Percentiles rank a stretch among this genome's conserved stretches.
Evolutionary conservation across 2,329 filamentous ascomycete genomes (phyloP).

Genomic region (Mariannaea sp.): DNA sequence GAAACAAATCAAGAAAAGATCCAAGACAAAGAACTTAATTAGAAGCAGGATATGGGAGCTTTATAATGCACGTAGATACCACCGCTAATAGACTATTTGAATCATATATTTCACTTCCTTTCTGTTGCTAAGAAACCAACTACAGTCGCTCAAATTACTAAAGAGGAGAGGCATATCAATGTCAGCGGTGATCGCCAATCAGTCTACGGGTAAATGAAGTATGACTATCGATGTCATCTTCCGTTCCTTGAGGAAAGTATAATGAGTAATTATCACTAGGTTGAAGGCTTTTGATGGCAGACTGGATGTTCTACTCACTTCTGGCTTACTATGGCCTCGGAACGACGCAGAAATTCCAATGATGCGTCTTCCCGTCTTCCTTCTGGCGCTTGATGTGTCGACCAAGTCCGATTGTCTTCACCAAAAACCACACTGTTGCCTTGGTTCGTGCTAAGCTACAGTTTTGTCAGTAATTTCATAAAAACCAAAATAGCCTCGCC

Average conservation of each 20-base stretch:
- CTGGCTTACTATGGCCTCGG: not conserved
- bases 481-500: not conserved
- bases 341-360: conserved; percentile 4
- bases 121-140: no score
- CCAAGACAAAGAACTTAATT: conserved; percentile 11
- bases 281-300: not conserved
- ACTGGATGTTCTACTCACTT: not conserved
- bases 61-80: not conserved
- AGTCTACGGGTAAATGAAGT: conserved; percentile 1
- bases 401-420: not conserved
- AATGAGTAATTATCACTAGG: not conserved
- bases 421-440: not conserved
- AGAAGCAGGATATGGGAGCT: not conserved
- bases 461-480: not conserved
- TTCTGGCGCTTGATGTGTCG: not conserved
- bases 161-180: not conserved
- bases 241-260: not conserved
- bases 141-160: no score
- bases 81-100: not conserved
- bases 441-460: conserved; percentile 3
- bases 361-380: not conserved
- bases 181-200: no score
- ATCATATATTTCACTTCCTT: not conserved
- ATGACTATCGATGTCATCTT: not conserved
- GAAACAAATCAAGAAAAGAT: not conserved